A percentile compares a stretch with the other conserved stretches of the same genome.
phyloP scores from a whole-genome alignment of 164 flowering plant genomes.

The Annona squamosa region DNA sequence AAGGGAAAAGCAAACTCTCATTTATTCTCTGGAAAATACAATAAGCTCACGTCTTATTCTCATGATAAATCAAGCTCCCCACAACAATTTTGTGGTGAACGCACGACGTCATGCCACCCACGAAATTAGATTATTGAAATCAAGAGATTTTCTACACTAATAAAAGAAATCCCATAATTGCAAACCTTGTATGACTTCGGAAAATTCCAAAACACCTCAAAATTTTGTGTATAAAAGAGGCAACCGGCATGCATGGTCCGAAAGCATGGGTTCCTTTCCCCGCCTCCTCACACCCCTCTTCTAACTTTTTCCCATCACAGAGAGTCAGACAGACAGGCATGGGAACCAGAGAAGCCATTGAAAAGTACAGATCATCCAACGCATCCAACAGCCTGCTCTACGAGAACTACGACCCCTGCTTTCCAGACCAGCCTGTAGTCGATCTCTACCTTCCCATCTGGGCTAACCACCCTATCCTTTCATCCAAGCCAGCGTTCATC shows the following conservation, averaged over 20 bases:
- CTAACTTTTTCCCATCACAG: not conserved
- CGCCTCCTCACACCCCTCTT: not conserved
- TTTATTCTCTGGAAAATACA: too few species aligned
- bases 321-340: not conserved
- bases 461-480: constrained; percentile 46
- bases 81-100: too few species aligned
- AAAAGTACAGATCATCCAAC: not conserved
- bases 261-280: not conserved
- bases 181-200: too few species aligned
- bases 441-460: constrained; percentile 60
- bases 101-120: too few species aligned
- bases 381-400: constrained; percentile 10
- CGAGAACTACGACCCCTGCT: constrained; percentile 65
- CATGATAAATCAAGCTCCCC: too few species aligned
- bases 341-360: not conserved
- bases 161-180: too few species aligned
- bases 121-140: too few species aligned
- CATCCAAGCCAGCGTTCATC: constrained; percentile 57
- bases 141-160: too few species aligned
- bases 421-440: constrained; percentile 75
- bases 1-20: too few species aligned
- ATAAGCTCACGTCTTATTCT: too few species aligned
- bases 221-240: not conserved
- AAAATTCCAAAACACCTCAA: not conserved
- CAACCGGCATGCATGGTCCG: not conserved